Evolutionary conservation across 805 yeast genomes (phyloP).

Genomic region (Helenozyma baotianmanensis): DNA sequence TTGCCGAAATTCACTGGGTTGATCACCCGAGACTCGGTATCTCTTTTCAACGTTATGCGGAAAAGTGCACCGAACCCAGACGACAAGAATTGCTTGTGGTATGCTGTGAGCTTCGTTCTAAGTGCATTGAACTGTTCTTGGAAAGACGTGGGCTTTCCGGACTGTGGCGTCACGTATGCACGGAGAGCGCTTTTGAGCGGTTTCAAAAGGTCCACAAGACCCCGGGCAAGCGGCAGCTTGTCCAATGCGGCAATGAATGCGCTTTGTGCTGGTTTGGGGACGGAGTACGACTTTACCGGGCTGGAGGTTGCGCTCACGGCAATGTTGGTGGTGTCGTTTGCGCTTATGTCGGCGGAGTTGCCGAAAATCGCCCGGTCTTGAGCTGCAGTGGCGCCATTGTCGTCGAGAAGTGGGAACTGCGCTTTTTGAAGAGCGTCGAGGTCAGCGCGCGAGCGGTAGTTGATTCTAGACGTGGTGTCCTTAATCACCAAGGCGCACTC

Average conservation of each 20-base stretch:
- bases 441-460: constrained; percentile 29
- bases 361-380: constrained; percentile 26
- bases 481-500: constrained; percentile 57
- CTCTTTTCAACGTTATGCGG: constrained; percentile 41
- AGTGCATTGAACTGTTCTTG: not conserved
- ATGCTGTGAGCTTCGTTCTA: constrained; percentile 2
- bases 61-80: constrained; percentile 34
- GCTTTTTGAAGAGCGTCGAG: constrained; percentile 22
- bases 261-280: not conserved
- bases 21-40: constrained; percentile 57
- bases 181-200: constrained; percentile 1
- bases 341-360: constrained; percentile 21
- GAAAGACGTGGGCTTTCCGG: constrained; percentile 1
- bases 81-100: constrained; percentile 23
- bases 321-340: constrained; percentile 8
- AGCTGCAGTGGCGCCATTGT: constrained; percentile 4
- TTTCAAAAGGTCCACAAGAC: not conserved
- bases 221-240: not conserved
- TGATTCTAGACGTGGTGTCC: constrained; percentile 41
- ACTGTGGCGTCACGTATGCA: constrained; percentile 1
- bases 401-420: constrained; percentile 5
- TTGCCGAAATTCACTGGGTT: constrained; percentile 57
- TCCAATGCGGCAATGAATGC: not conserved
- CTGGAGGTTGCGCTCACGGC: constrained; percentile 12
- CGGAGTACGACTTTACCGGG: constrained; percentile 7